Base-by-base conservation (phyloP, 2,329 filamentous ascomycete species). In the Truncatella angustata region DNA sequence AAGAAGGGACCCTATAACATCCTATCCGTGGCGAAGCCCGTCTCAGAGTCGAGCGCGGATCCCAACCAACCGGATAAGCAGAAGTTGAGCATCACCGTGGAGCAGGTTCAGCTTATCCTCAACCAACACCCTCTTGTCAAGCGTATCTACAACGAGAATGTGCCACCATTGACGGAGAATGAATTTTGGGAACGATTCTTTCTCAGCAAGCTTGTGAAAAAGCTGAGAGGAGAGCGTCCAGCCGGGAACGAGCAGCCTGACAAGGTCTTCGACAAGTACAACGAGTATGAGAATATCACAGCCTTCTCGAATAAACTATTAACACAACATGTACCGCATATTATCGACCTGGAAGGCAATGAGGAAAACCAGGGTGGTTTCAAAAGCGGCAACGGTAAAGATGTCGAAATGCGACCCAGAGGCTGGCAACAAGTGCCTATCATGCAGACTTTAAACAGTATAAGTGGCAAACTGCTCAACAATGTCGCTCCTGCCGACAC, bases 161-260 rank as follows among this genome's bases (percentile, higher is more conserved):
- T 97, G 0, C 91, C 90, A 4, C 89, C 88, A 54, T 71, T 95
- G 35, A 84, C 80, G 23, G 90, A 96, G 63, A 78, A 79, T 51
- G 85, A 90, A 46, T 99, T 99, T 66, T 99, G 93, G 92, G 88
- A 88, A 5, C 82, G 90, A 12, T 99, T 99, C 72, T 97, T 99
- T 68, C 84, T 92, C 55, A 96, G 91, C 69, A 84, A 89, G 52
- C 75, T 99, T 7, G 91, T 91, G 58, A 97, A 96, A 72, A 93
- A 91, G 65, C 75, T 99, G 51, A 90, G 92, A 52, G 94, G 95
- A 34, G 91, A 97, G 70, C 88, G 90, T 49, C 84, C 96, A 40
- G 84, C 83, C 1, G 90, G 93, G 7, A 81, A 80, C 4, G 93
- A 97, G 67, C 76, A 84, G 14, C 81, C 82, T 7, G 91, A 97